Evolutionary conservation across 2,329 filamentous ascomycete species (phyloP).

Genomic region (Huntiella moniliformis): DNA sequence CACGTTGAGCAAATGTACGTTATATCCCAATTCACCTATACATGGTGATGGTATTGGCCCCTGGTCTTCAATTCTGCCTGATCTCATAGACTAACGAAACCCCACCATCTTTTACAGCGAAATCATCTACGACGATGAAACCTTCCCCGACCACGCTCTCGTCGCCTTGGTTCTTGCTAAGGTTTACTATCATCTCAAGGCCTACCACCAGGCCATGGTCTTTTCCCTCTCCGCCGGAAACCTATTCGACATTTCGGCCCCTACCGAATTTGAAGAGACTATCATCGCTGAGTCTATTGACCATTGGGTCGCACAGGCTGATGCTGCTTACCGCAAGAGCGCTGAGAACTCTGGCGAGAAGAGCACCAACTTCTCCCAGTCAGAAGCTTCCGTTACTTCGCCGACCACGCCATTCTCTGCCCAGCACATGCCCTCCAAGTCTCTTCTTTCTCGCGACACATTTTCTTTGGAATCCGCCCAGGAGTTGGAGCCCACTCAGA

Average conservation of each 20-base stretch:
- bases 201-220: constrained; percentile 98
- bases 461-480: constrained; percentile 33
- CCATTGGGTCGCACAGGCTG: constrained; percentile 59
- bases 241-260: constrained; percentile 78
- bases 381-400: constrained; percentile 57
- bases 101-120: constrained; percentile 39
- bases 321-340: constrained; percentile 26
- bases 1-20: constrained; percentile 79
- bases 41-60: neutral
- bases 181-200: constrained; percentile 96
- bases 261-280: constrained; percentile 94
- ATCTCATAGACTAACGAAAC: constrained; percentile 5
- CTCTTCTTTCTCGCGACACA: constrained; percentile 57
- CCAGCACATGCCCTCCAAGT: constrained; percentile 82
- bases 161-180: constrained; percentile 90
- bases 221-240: constrained; percentile 91
- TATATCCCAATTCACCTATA: neutral
- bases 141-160: constrained; percentile 81
- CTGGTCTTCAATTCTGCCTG: neutral
- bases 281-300: constrained; percentile 98
- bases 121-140: constrained; percentile 90
- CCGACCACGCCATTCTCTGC: constrained; percentile 93
- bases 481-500: constrained; percentile 7
- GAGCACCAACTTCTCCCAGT: constrained; percentile 55
- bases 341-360: constrained; percentile 27